Base-by-base conservation (phyloP, 345 rosid species). In the Erucastrum elatum region DNA sequence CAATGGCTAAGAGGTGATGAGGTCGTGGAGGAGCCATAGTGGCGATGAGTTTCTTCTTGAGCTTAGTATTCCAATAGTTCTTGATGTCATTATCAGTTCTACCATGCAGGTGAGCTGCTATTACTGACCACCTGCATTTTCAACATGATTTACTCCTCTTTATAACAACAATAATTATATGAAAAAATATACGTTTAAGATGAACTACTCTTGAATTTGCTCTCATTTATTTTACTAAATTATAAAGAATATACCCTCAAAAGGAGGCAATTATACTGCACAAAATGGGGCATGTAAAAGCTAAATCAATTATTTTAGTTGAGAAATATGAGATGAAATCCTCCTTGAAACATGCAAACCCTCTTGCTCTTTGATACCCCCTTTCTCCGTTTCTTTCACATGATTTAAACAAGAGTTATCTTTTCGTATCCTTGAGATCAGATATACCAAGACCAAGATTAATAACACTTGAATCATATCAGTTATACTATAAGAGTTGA, bases 41-140 rank as follows among this genome's bases (percentile, higher is more conserved):
- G 64, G 75, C 66, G 62, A 87, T 78, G 56, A 94, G 89, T 72
- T 91, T 90, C 92, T 90, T 93, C 88, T 93, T 93, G 16, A 93
- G 89, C 85, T 88, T 93, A 44, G 98, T 91, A 87, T 91, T 93
- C 98, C 98, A 93, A 77, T 93, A 88, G 82, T 93, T 93, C 79
- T 93, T 93, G 75, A 91, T 88, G 80, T 93, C 98, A 75, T 93
- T 93, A 66, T 91, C 98, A 39, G 98, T 93, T 81, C 98, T 88
- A 53, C 98, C 98, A 46, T 90, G 94, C 60, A 93, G 76, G 66
- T 90, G 98, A 76, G 97, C 86, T 63, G 98, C 97, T 81, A 91
- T 93, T 75, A 91, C 76, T 75, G 98, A 90, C 97, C 98, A 93
- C 84, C 90, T 85, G 85, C 82, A 83, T 35, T 53, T 5, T 63